Evolutionary conservation across 495 filamentous ascomycete species (phyloP).

Genomic region (Schizothecium vesticola): DNA sequence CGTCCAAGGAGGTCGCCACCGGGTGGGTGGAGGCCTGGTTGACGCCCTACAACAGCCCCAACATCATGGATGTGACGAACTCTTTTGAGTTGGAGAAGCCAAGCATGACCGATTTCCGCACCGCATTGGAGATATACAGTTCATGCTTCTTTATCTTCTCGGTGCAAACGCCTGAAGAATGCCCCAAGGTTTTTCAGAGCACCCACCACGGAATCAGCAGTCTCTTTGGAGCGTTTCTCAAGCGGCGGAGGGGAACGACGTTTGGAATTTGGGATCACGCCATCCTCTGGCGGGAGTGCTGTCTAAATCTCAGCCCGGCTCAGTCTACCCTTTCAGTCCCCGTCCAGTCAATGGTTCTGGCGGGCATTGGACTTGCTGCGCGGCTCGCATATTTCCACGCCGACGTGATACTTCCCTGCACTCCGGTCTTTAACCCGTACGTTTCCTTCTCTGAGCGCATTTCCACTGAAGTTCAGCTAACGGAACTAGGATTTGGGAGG

Average conservation of each 20-base stretch:
- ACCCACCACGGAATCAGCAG: conserved; percentile 62
- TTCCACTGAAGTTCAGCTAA: neutral
- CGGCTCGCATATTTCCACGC: conserved; percentile 49
- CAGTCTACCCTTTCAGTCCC: conserved; percentile 19
- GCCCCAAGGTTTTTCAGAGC: conserved; percentile 61
- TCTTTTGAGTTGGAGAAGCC: conserved; percentile 58
- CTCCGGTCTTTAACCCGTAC: conserved; percentile 59
- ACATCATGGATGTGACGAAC: conserved; percentile 45
- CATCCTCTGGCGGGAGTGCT: conserved; percentile 60
- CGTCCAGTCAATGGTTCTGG: conserved; percentile 53
- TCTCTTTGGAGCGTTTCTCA: conserved; percentile 62
- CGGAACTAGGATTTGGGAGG: conserved; percentile 49
- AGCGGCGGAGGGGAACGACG: conserved; percentile 55
- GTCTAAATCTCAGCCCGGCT: conserved; percentile 38
- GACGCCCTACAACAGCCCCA: conserved; percentile 46
- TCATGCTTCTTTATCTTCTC: conserved; percentile 67
- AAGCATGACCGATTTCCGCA: conserved; percentile 51
- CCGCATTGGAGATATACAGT: conserved; percentile 56
- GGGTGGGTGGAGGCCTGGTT: conserved; percentile 60
- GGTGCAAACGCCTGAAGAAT: conserved; percentile 57
- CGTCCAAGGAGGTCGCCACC: conserved; percentile 53
- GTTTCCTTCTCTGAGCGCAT: neutral
- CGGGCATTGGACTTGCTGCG: conserved; percentile 23
- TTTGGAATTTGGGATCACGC: conserved; percentile 66
- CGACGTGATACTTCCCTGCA: conserved; percentile 60